Base-by-base conservation (phyloP, 192 early-diverging fungal genomes). In the Umbelopsis vinacea region DNA sequence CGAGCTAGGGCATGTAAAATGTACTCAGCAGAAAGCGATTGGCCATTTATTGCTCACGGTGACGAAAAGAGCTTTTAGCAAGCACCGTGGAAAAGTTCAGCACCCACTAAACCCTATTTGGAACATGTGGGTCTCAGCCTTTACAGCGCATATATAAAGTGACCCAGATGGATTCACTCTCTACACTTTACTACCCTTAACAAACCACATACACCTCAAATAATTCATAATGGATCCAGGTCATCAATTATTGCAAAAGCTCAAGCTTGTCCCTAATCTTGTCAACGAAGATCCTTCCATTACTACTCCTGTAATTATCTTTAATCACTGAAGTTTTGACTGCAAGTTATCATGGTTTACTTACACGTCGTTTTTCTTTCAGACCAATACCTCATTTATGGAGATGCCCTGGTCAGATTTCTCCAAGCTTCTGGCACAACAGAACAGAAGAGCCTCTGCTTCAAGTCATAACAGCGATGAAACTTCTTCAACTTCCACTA, bases 211-310 rank as follows among this genome's bases (percentile, higher is more conserved):
- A 17, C 57, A 37, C 57, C 5, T 35, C 4, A 35, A 15, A 14
- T 37, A 11, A 60, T n/a, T 46, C 43, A 71, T 53, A 69, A 80
- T 80, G 79, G 79, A 80, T 76, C 79, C 79, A 71, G 79, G 79
- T 14, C 68, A 76, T 37, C 68, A 72, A 43, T 68, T 80, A 26
- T 71, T 80, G 33, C 71, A 76, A 67, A 75, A 80, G 40, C 71
- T 80, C 69, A 80, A 80, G 75, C 76, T 71, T 24, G 53, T 80
- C 43, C 79, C 79, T 26, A 80, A 80, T 57, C 54, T 80, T 26
- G 76, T 80, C 29, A 76, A 76, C 46, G 79, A 80, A 55, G 79
- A 80, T 47, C 79, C 79, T 48, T 50, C 70, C 14, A 76, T 76
- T 38, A 71, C 43, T 43, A 80, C 79, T 29, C 79, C 79, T 29